Conservation (phyloP, 306 rosid species). For the Arachis hypogaea region DNA sequence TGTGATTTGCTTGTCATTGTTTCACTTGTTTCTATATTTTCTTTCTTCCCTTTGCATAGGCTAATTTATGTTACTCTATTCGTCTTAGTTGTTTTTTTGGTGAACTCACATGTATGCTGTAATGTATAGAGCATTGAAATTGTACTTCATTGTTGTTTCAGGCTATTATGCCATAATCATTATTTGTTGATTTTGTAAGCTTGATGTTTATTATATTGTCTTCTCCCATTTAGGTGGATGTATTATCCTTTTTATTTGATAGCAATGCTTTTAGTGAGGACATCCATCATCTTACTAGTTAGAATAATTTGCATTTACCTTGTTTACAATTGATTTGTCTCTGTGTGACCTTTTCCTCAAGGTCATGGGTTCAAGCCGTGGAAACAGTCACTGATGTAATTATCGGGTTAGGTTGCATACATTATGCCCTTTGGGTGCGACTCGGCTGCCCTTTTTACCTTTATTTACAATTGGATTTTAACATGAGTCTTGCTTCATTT, state of each 20-base stretch:
- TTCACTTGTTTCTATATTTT: slow-evolving; percentile 3
- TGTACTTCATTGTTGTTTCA: slow-evolving; percentile 6
- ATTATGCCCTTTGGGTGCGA: too few relatives aligned
- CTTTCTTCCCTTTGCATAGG: neutral
- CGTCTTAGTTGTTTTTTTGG: neutral
- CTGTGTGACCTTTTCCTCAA: too few relatives aligned
- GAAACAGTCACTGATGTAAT: too few relatives aligned
- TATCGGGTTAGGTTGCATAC: too few relatives aligned
- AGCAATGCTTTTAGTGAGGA: neutral
- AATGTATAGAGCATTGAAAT: neutral
- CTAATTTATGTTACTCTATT: slow-evolving; percentile 21
- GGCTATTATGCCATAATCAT: slow-evolving; percentile 17
- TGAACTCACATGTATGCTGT: slow-evolving; percentile 2
- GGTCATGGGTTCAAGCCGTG: too few relatives aligned
- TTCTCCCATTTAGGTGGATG: slow-evolving; percentile 22
- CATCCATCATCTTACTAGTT: slow-evolving; percentile 1
- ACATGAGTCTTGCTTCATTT: slow-evolving; percentile 5
- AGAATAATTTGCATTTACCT: neutral
- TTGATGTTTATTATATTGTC: slow-evolving; percentile 8
- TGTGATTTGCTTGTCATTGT: slow-evolving; percentile 27
- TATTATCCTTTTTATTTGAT: slow-evolving; percentile 15
- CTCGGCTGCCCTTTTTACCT: too few relatives aligned
- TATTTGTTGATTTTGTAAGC: slow-evolving; percentile 1
- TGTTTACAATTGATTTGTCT: too few relatives aligned
- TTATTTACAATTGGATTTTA: slow-evolving; percentile 14